Conservation (phyloP, 2,329 filamentous ascomycete genomes). For the Verticillium dahliae region DNA sequence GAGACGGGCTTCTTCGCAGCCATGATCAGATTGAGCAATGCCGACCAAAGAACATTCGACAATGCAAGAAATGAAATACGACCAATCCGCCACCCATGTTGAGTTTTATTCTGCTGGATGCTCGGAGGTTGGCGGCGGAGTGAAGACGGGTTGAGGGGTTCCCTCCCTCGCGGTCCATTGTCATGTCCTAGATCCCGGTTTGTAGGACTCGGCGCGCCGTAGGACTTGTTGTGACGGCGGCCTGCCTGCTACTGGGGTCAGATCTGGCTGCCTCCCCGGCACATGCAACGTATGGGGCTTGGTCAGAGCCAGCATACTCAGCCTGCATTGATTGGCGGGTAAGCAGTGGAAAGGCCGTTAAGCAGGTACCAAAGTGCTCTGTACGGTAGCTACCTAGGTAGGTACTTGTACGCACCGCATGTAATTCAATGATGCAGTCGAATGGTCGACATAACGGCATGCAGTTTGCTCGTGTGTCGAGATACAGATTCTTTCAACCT, state of each 20-base stretch:
- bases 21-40: slow-evolving; percentile 14
- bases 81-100: slow-evolving; percentile 9
- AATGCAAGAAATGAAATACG: slow-evolving; percentile 2
- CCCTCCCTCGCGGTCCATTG: neutral
- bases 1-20: slow-evolving; percentile 20
- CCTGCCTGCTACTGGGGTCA: neutral
- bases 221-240: neutral
- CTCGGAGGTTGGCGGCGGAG: neutral
- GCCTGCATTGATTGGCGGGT: neutral
- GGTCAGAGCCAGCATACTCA: neutral
- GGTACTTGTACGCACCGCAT: too few species aligned
- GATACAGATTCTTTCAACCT: too few species aligned
- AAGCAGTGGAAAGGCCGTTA: neutral
- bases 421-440: too few species aligned
- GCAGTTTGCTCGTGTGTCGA: too few species aligned
- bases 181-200: neutral
- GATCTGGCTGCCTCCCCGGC: neutral
- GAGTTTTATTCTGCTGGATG: slow-evolving; percentile 6
- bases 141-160: neutral
- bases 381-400: neutral
- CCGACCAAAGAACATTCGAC: slow-evolving; percentile 1
- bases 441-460: too few species aligned
- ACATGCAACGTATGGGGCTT: neutral
- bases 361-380: neutral
- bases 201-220: neutral